Conservation (phyloP, 306 rosid genomes). For the Parietaria judaica region DNA sequence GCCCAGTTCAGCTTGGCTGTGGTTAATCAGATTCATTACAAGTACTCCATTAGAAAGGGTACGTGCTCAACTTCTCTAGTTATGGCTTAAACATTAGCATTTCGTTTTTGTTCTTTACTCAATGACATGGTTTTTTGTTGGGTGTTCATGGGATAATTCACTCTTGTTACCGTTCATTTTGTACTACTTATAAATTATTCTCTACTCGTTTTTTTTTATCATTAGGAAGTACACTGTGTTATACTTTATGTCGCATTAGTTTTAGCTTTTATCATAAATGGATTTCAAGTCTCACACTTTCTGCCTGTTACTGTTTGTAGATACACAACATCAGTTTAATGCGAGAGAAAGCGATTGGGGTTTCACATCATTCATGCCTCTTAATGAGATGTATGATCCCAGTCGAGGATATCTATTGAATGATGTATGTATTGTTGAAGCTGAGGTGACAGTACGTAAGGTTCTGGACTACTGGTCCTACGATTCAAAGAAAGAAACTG, state of each 20-base stretch:
- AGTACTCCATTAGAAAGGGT: constrained; percentile 79
- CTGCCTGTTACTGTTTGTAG: constrained; percentile 34
- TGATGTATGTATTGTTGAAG: constrained; percentile 71
- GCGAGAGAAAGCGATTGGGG: constrained; percentile 95
- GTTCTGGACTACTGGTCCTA: constrained; percentile 74
- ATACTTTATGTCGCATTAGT: too few relatives aligned
- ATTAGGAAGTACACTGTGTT: too few relatives aligned
- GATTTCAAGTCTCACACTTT: neutral
- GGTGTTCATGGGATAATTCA: neutral
- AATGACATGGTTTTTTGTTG: neutral
- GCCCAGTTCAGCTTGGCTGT: constrained; percentile 58
- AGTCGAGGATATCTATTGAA: constrained; percentile 68
- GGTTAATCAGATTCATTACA: constrained; percentile 56
- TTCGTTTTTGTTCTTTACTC: neutral
- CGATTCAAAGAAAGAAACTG: constrained; percentile 93
- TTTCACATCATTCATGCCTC: constrained; percentile 80
- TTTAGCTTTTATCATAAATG: too few relatives aligned
- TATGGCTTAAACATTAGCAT: neutral
- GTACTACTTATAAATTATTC: too few relatives aligned
- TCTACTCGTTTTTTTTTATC: too few relatives aligned
- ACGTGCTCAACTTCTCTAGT: constrained; percentile 15
- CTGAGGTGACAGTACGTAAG: constrained; percentile 81
- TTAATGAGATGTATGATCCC: constrained; percentile 69
- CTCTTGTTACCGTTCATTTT: too few relatives aligned
- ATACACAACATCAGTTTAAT: constrained; percentile 83